Evolutionary conservation across 139 green algal species (phyloP), one percentile per base, ranked within the genome.

Genomic region (Picochlorum costavermella): DNA sequence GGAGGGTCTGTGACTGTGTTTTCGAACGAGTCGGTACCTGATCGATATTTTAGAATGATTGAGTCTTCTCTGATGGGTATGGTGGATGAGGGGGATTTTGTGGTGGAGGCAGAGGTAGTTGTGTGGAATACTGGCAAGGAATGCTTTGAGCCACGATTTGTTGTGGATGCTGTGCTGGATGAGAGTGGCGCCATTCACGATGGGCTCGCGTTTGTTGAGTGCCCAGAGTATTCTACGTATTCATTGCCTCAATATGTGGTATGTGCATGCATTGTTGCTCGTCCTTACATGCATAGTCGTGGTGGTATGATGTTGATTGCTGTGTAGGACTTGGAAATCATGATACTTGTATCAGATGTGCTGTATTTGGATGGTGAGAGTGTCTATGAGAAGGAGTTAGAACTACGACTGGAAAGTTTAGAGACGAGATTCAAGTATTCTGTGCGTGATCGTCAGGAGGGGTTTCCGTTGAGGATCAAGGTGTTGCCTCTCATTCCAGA

Each of bases 341-440:
- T 87, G 14, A 92, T 88, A 59, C 60, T 96, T 0, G 81, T 69
- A 2, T 96, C 94, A 68, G 89, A 96, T 69, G 65, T 96, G 6
- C 74, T 96, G n/a, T 92, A 88, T 68, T 11, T 68, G 5, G 56
- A 69, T 3, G 57, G 75, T 53, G 17, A 20, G 6, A 40, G 11
- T 40, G 8, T 40, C 0, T 40, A 40, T 40, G 33, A 40, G 11
- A 40, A 40, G 11, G 33, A 6, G 11, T 40, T 40, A 13, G 33
- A 40, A 8, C 33, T 40, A 6, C 33, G 33, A 2, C 11, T 40
- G 33, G 33, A 40, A 40, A 40, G 33, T 40, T 40, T 40, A 40
- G 33, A 40, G 33, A 40, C 33, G 33, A 40, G 33, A 40, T 40
- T 40, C 33, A 40, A 40, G 33, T 40, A 40, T 8, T 40, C 33